Evolutionary conservation across 1,139 yeast genomes (phyloP), one percentile per base, ranked within the genome.

Genomic region (Debaryomyces nepalensis): DNA sequence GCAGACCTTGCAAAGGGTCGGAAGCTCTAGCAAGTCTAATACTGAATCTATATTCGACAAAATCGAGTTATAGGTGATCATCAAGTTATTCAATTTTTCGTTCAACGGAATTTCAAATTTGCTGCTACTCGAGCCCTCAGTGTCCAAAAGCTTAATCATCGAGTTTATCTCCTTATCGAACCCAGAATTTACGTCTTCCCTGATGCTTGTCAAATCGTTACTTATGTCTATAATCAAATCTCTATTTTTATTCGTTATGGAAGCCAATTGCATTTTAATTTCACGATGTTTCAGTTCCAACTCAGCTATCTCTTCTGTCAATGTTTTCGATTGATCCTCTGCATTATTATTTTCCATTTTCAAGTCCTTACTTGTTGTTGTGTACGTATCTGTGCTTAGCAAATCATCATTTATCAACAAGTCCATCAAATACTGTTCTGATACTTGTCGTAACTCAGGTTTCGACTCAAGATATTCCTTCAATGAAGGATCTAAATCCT

Each of bases 1-100:
- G 62, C 97, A 88, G n/a, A 91, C 81, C 42, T 82, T 76, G 31
- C 95, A 83, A 40, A 91, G 63, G 2, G 95, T 77, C 0, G 98
- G 98, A 23, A 93, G 68, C 56, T 89, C 96, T 48, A 91, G 69
- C 8, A 90, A 75, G 53, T 88, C 96, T 48, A 87, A 79, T 8
- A 90, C 73, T 21, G 82, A 77, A 48, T 85, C 93, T 50, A 89
- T 76, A 50, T 86, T 84, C 27, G 79, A 72, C 34, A 87, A 64
- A 7, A 88, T 56, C 4, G 66, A 56, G 44, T 61, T 63, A 44
- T 64, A 64, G 4, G 56, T 51, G 9, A 56, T 53, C 26, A 70
- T 57, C 6, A 63, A 48, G 4, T 46, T 42, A 10, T 48, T 48
- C 27, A 62, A 48, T 37, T 53, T 59, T 15, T 64, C 73, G 39